Evolutionary conservation across 768 basidiomycete genomes (phyloP).

Genomic region (Suillus tomentosus): DNA sequence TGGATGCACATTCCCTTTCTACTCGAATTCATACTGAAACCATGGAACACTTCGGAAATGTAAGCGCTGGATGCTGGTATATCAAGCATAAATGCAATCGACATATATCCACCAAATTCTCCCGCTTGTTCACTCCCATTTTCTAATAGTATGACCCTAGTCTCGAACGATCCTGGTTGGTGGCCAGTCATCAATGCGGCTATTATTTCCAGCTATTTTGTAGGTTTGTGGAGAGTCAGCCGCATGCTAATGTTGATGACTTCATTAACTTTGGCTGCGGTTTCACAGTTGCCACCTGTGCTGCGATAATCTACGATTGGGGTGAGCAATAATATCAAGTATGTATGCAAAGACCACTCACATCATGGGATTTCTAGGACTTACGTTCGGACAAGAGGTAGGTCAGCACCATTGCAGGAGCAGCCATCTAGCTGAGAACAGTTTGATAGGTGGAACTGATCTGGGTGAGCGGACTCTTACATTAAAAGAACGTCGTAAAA

Average conservation of each 20-base stretch:
- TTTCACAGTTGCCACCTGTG: neutral
- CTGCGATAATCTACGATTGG: neutral
- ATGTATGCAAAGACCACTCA: neutral
- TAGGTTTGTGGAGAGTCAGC: neutral
- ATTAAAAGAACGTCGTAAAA: neutral
- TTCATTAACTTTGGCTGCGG: neutral
- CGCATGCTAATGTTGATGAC: neutral
- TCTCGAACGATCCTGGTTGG: neutral
- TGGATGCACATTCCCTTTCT: neutral
- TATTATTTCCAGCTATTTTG: neutral
- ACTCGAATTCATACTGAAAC: neutral
- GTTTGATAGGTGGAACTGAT: neutral
- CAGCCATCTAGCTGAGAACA: neutral
- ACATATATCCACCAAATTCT: neutral
- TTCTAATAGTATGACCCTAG: neutral
- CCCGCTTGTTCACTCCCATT: neutral
- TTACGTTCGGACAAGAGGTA: neutral
- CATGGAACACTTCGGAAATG: neutral
- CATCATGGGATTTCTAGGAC: neutral
- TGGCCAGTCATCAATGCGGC: neutral
- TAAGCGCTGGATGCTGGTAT: neutral
- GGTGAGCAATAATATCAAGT: neutral
- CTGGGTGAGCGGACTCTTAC: neutral
- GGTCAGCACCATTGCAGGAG: neutral
- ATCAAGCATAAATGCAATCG: neutral